Conservation (phyloP, 352 stramenopile species). For the Phytopythium vexans region DNA sequence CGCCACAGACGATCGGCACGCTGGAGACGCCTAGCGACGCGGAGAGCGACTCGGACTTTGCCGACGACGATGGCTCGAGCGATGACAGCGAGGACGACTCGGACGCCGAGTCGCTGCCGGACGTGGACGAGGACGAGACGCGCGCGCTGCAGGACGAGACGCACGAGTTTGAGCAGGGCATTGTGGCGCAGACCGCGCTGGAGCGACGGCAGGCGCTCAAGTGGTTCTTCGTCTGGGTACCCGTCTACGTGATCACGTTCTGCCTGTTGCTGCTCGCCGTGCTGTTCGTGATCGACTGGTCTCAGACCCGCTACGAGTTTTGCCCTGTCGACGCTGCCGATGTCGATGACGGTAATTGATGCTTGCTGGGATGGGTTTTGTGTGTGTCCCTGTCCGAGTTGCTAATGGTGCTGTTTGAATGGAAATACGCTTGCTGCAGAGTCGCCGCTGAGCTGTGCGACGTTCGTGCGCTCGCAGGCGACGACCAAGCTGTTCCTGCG, state of each 20-base stretch:
- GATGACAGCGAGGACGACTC: slow-evolving; percentile 38
- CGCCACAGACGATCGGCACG: slow-evolving; percentile 21
- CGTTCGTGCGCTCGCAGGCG: slow-evolving; percentile 36
- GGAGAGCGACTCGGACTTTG: slow-evolving; percentile 64
- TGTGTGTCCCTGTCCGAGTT: slow-evolving; percentile 1
- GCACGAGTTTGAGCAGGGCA: slow-evolving; percentile 28
- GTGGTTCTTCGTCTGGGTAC: slow-evolving; percentile 25
- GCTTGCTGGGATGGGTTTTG: background rate
- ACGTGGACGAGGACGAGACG: slow-evolving; percentile 47
- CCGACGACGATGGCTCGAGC: slow-evolving; percentile 18
- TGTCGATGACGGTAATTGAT: slow-evolving; percentile 27
- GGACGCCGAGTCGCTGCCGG: slow-evolving; percentile 33
- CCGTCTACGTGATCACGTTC: slow-evolving; percentile 31
- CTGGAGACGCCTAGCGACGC: slow-evolving; percentile 44
- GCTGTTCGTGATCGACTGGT: slow-evolving; percentile 49
- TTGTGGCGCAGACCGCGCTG: slow-evolving; percentile 15
- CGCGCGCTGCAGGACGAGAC: slow-evolving; percentile 38
- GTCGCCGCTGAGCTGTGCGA: slow-evolving; percentile 30
- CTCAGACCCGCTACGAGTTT: slow-evolving; percentile 47
- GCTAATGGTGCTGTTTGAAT: slow-evolving; percentile 7
- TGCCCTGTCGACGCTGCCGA: slow-evolving; percentile 30
- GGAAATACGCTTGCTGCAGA: slow-evolving; percentile 8
- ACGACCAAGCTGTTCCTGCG: slow-evolving; percentile 30
- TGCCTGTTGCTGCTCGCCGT: slow-evolving; percentile 38
- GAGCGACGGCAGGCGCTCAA: slow-evolving; percentile 22